A percentile compares a stretch with the other conserved stretches of the same genome.
Conservation (phyloP, 78 protist species). For the Capsaspora owczarzaki region DNA sequence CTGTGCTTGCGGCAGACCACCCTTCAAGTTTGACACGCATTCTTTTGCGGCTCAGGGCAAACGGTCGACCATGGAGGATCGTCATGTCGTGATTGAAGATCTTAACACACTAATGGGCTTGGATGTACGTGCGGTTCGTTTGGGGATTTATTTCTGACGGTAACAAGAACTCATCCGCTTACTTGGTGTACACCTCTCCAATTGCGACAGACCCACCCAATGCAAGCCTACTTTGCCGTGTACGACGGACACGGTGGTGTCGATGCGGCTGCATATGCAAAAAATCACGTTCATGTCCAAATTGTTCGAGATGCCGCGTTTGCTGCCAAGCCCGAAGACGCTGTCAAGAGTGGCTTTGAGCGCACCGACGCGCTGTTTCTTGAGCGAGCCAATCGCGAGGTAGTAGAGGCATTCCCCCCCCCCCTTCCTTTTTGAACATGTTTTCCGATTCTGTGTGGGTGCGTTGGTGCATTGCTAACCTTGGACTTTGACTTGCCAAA, state of each 20-base stretch:
- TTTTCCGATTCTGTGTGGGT: no score
- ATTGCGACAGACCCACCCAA: not conserved
- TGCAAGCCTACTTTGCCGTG: constrained; percentile 2
- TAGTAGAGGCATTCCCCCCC: not conserved
- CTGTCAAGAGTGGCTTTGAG: constrained; percentile 3
- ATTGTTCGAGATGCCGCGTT: not conserved
- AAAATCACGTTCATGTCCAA: constrained; percentile 1
- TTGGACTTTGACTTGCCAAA: no score
- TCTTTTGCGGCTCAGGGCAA: not conserved
- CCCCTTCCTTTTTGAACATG: no score
- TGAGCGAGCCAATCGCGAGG: not conserved
- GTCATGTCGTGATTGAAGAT: not conserved
- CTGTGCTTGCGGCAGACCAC: not conserved
- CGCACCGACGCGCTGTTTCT: not conserved
- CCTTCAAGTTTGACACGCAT: not conserved
- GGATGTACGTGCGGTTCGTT: not conserved
- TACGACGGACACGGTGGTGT: constrained; percentile 28
- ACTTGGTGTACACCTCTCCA: not conserved
- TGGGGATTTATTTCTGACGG: not conserved
- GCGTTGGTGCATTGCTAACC: no score
- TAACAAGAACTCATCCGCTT: not conserved
- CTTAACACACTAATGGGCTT: not conserved
- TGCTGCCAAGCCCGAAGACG: not conserved
- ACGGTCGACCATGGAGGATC: not conserved
- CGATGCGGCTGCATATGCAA: constrained; percentile 15